These are phyloP conservation scores for Crassisporium funariophilum DNA, from an alignment of 768 basidiomycete genomes.

Conservation along the genomic window DNA sequence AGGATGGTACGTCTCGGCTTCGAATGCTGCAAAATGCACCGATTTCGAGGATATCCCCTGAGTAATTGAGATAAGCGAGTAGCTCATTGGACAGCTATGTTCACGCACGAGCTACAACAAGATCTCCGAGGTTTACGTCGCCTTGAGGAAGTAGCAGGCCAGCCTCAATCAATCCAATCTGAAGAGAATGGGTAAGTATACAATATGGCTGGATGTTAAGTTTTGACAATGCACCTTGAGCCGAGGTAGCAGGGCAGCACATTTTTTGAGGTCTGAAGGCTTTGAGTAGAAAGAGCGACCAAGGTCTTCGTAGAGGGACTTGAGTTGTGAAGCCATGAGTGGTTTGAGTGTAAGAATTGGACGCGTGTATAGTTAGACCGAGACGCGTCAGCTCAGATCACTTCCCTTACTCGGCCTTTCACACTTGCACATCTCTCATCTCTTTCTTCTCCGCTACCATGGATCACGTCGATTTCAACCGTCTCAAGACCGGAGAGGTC, in stretches of 20 bases:
- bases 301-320: slow-evolving; percentile 65
- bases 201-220: background rate
- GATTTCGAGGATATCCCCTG: slow-evolving; percentile 94
- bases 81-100: background rate
- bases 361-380: slow-evolving; percentile 38
- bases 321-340: slow-evolving; percentile 57
- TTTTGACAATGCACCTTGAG: slow-evolving; percentile 60
- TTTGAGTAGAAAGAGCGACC: slow-evolving; percentile 64
- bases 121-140: slow-evolving; percentile 63
- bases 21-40: slow-evolving; percentile 95
- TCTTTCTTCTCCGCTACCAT: slow-evolving; percentile 35
- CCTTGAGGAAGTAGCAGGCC: slow-evolving; percentile 77
- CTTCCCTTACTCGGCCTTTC: slow-evolving; percentile 27
- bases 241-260: slow-evolving; percentile 61
- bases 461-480: slow-evolving; percentile 79
- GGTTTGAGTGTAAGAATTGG: slow-evolving; percentile 21
- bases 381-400: slow-evolving; percentile 57
- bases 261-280: slow-evolving; percentile 69
- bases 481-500: slow-evolving; percentile 92
- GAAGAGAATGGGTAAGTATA: slow-evolving; percentile 7
- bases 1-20: slow-evolving; percentile 84
- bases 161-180: slow-evolving; percentile 79
- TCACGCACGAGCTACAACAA: slow-evolving; percentile 71
- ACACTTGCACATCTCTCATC: slow-evolving; percentile 19
- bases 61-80: background rate